These are phyloP conservation scores for Apiospora malaysiana DNA, from an alignment of 2,329 filamentous ascomycete species.

Conservation along the genomic window DNA sequence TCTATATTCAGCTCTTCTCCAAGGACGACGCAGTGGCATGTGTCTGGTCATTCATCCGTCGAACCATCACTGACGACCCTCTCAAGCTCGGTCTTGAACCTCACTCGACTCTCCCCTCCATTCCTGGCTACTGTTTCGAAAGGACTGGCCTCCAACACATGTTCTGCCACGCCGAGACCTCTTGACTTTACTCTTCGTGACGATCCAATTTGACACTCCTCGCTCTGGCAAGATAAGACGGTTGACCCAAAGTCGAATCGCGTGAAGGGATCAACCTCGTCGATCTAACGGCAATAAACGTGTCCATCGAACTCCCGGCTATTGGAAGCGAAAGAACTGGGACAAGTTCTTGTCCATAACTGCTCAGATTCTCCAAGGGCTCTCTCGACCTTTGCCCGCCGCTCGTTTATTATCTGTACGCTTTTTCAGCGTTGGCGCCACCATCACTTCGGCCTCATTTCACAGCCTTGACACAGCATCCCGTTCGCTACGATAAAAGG, in stretches of 20 bases:
- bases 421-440: not conserved
- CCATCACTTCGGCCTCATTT: not conserved
- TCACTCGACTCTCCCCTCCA: not conserved
- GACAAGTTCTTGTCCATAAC: not conserved
- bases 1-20: slow-evolving; percentile 8
- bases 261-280: not conserved
- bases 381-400: slow-evolving; percentile 14
- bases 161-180: not conserved
- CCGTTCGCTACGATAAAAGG: not conserved
- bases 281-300: slow-evolving; percentile 1
- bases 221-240: not conserved
- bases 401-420: slow-evolving; percentile 18
- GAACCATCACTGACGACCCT: not conserved
- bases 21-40: slow-evolving; percentile 16
- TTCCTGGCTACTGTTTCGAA: not conserved
- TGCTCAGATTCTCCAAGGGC: not conserved
- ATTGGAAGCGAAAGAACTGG: not conserved
- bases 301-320: not conserved
- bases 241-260: slow-evolving; percentile 1
- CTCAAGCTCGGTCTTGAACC: not conserved
- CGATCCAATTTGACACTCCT: not conserved
- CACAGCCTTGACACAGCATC: not conserved
- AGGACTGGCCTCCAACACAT: slow-evolving; percentile 12
- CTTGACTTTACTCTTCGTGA: not conserved
- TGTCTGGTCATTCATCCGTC: not conserved